Conservation (phyloP, 257 asterid genomes). For the Solanum ahanhuiri region DNA sequence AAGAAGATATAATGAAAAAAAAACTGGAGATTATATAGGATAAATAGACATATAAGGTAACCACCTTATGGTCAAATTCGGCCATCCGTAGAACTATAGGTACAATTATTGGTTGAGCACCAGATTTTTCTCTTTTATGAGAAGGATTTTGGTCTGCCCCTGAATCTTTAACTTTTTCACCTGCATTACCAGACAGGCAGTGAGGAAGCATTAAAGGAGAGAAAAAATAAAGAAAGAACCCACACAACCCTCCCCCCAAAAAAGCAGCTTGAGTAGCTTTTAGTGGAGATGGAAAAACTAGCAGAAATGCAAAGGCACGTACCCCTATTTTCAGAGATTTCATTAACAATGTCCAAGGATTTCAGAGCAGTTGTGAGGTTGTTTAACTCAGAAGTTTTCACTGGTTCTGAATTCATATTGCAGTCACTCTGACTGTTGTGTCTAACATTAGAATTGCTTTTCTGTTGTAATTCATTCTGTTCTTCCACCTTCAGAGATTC, state of each 20-base stretch:
- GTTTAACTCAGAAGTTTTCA: conserved; percentile 25
- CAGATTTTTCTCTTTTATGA: conserved; percentile 50
- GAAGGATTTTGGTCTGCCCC: conserved; percentile 21
- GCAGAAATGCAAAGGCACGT: background rate
- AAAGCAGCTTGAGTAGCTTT: background rate
- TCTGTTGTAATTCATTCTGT: conserved; percentile 26
- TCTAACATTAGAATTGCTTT: conserved; percentile 16
- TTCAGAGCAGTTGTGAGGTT: conserved; percentile 38
- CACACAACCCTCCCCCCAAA: background rate
- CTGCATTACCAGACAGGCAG: conserved; percentile 20
- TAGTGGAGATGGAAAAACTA: background rate
- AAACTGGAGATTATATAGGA: background rate
- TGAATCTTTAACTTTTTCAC: conserved; percentile 38
- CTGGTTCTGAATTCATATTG: conserved; percentile 17
- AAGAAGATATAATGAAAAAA: background rate
- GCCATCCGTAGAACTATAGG: conserved; percentile 92
- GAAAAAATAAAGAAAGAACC: background rate
- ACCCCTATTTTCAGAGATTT: conserved; percentile 35
- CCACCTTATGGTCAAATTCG: conserved; percentile 92
- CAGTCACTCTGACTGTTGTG: conserved; percentile 14
- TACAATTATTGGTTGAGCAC: conserved; percentile 78
- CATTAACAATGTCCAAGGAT: conserved; percentile 32
- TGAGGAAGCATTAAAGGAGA: background rate
- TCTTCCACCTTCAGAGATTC: conserved; percentile 25
- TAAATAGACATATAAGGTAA: background rate